Base-by-base conservation (phyloP, 192 early-diverging fungal genomes). In the Gamsiella multidivaricata region DNA sequence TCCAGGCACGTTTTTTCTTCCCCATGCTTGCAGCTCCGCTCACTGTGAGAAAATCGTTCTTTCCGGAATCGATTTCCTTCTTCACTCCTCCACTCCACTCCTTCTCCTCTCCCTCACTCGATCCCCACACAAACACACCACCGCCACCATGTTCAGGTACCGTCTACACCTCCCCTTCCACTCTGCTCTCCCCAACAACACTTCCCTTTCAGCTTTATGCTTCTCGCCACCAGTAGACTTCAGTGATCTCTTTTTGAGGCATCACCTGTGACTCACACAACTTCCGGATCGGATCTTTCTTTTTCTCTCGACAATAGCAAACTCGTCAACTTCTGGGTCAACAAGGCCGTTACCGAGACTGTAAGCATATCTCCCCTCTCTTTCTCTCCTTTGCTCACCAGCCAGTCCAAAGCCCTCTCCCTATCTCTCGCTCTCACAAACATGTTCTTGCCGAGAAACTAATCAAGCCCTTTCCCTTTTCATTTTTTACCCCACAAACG, bases 291-390 rank as follows among this genome's bases (percentile, higher is more conserved):
- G 41, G 42, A 32, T 43, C 43, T 28, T 43, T 60, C 29, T 28
- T 9, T 26, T 47, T 31, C 36, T 47, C 42, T 46, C 36, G 15
- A 0, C 18, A 7, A n/a, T 64, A 78, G 74, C 61, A 78, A 78
- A 31, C 74, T 78, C 37, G 63, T 78, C 74, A 78, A 78, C 74
- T 78, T 78, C 54, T 78, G 74, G 74, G 74, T 78, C 60, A 78
- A 78, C 66, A 78, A 78, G 65, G 74, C 74, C 54, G 74, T 78
- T 23, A 78, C 74, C 22, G 74, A 78, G 74, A 58, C 74, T 55
- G 74, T 78, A 78, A 53, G 74, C 49, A 20, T 1, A 22, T 22
- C 3, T 36, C 10, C 15, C 18, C 17, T 50, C 20, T 8, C 11
- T 32, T 15, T 32, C 25, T 22, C 17, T 54, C 25, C 33, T 39